Evolutionary conservation across 371 early-diverging fungal genomes (phyloP), one percentile per base, ranked within the genome.

Genomic region (Mucor indicus): DNA sequence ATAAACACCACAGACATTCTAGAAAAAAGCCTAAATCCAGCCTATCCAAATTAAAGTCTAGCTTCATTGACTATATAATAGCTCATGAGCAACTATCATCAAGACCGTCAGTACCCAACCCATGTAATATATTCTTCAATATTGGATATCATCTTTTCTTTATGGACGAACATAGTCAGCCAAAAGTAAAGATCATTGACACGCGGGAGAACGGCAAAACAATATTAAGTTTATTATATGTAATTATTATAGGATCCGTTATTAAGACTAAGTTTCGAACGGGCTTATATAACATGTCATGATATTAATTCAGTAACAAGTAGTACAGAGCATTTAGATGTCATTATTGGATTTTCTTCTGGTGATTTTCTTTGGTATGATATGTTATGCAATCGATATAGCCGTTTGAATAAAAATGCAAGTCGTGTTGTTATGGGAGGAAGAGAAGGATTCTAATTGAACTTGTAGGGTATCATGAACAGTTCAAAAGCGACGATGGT

Each of bases 311-410:
- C 66, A 22, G 52, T 82, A 20, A 89, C 89, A 10, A 63, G 43
- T 72, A 77, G 66, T 36, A 62, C 60, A 31, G 77, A 80, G 21
- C 82, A 83, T 40, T 33, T 90, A 49, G 90, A 91, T 58, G 74
- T 90, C 4, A 69, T 89, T 36, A 81, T 88, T 64, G 91, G 92
- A 3, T 91, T 95, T 46, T 83, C 78, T n/a, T 75, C 91, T 21
- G 95, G 95, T 25, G 88, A 92, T 48, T 75, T 89, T 20, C 71
- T 96, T 11, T 84, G 93, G 91, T 90, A 80, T 44, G 91, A 87
- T 44, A 79, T 87, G 0, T 51, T 87, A 7, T 76, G 78, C 45
- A 81, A 80, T 62, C 90, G 90, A 62, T 93, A 69, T 38, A 45
- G 55, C 32, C 64, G 73, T 20, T 24, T 68, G 9, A 73, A 73